Evolutionary conservation across 306 rosid species (phyloP).

Genomic region (Phaseolus lunatus): DNA sequence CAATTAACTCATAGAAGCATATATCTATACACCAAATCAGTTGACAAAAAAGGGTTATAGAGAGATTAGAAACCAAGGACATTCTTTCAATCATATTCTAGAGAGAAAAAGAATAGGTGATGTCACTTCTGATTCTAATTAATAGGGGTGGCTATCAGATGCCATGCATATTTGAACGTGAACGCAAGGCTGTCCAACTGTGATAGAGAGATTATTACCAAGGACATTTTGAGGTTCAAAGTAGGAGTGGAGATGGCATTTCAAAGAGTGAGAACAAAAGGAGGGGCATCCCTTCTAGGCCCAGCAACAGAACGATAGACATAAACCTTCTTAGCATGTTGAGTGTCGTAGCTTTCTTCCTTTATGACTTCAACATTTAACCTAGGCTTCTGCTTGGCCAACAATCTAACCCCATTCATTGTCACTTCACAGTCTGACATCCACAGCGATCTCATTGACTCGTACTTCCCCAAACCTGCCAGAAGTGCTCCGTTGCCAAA

Average conservation of each 20-base stretch:
- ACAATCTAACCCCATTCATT: constrained; percentile 60
- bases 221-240: constrained; percentile 36
- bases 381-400: constrained; percentile 75
- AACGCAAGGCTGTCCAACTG: neutral
- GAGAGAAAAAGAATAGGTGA: neutral
- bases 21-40: neutral
- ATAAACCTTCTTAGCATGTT: constrained; percentile 66
- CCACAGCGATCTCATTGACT: constrained; percentile 89
- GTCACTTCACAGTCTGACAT: constrained; percentile 83
- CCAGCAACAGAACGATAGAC: constrained; percentile 87
- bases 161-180: constrained; percentile 19
- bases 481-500: constrained; percentile 84
- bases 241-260: constrained; percentile 19
- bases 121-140: constrained; percentile 1
- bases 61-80: constrained; percentile 3
- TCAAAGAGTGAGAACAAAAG: constrained; percentile 79
- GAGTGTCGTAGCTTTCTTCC: constrained; percentile 53
- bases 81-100: constrained; percentile 24
- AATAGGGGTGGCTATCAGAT: constrained; percentile 7
- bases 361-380: constrained; percentile 85
- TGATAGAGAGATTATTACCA: constrained; percentile 54
- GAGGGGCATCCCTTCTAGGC: constrained; percentile 82
- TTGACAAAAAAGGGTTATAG: neutral
- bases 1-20: too few species aligned
- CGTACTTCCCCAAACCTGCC: constrained; percentile 64